Conservation (phyloP, 176 grass and related monocot species). For the Urochloa ruziziensis region DNA sequence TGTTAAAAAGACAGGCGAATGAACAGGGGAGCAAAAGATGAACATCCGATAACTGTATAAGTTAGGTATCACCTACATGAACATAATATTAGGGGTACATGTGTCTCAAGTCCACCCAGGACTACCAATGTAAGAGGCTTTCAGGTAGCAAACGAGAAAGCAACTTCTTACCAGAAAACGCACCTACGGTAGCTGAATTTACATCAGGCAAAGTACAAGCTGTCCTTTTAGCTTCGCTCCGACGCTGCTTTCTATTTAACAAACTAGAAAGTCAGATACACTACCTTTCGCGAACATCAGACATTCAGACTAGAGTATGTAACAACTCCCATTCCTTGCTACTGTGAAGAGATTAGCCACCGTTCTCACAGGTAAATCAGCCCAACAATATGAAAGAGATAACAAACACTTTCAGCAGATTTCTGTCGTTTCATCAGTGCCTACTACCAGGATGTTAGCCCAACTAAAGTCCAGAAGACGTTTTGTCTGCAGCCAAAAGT, state of each 20-base stretch:
- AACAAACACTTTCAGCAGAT: slow-evolving; percentile 37
- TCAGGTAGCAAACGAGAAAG: slow-evolving; percentile 36
- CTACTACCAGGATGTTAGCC: slow-evolving; percentile 79
- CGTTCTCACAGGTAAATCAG: slow-evolving; percentile 44
- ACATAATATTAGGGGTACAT: slow-evolving; percentile 26
- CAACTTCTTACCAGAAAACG: slow-evolving; percentile 39
- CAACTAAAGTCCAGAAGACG: slow-evolving; percentile 47
- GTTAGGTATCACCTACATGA: slow-evolving; percentile 28
- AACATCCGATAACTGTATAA: slow-evolving; percentile 34
- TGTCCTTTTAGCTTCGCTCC: slow-evolving; percentile 27
- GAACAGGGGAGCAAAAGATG: neutral
- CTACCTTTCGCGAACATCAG: slow-evolving; percentile 16
- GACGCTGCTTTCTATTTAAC: slow-evolving; percentile 35
- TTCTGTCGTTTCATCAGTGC: slow-evolving; percentile 56
- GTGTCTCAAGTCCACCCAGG: neutral
- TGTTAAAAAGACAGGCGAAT: neutral
- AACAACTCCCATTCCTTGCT: slow-evolving; percentile 42
- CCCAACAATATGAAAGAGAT: slow-evolving; percentile 36
- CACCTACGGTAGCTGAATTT: slow-evolving; percentile 53
- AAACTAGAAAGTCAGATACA: slow-evolving; percentile 18
- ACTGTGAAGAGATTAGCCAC: slow-evolving; percentile 45
- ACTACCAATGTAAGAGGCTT: slow-evolving; percentile 27
- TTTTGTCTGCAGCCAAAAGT: slow-evolving; percentile 50
- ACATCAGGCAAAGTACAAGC: slow-evolving; percentile 39
- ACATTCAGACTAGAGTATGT: slow-evolving; percentile 24